Base-by-base conservation (phyloP, 2,329 filamentous ascomycete species). In the Botryotinia calthae region DNA sequence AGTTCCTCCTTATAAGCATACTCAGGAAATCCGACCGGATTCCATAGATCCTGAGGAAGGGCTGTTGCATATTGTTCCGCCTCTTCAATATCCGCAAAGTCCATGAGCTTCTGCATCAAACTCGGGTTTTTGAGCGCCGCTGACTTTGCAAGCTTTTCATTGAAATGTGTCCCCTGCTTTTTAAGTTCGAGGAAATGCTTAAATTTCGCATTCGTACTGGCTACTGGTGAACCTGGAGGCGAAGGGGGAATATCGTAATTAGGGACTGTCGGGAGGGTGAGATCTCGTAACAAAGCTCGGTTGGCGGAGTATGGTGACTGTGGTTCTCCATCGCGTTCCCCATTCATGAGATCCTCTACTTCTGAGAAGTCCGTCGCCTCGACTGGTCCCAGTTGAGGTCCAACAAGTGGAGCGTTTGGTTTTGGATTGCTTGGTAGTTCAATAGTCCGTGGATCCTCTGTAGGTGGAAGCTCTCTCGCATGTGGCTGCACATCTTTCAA, bases 181-280 rank as follows among this genome's bases (percentile, higher is more conserved):
- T 96, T 96, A n/a, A 95, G 86, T 63, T 88, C 85, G 0, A 95
- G 86, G 76, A 96, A 95, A 73, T 89, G 88, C 75, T 89, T 86
- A 77, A 95, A 91, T 78, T 93, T 94, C 76, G 87, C 86, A 68
- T 87, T 90, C 20, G 89, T 82, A 82, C 59, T 82, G 77, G 48
- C 84, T 0, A 84, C 82, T 18, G 88, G 88, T 2, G 88, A 87
- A 37, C 88, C 88, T 0, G 91, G 90, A 1, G 93, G 93, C 6
- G 92, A 94, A 16, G 88, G 85, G 0, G 93, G 93, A 74, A 96
- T 94, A 77, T 90, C 85, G 78, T 94, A 88, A 82, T 93, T 90
- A 1, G 93, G 90, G 6, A 90, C 82, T 3, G 89, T 85, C 3
- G 93, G 93, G 61, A 95, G 86, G 37, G 93, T 96, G 59, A 95